Conservation (phyloP, 345 rosid species). For the Syzygium aqueum region DNA sequence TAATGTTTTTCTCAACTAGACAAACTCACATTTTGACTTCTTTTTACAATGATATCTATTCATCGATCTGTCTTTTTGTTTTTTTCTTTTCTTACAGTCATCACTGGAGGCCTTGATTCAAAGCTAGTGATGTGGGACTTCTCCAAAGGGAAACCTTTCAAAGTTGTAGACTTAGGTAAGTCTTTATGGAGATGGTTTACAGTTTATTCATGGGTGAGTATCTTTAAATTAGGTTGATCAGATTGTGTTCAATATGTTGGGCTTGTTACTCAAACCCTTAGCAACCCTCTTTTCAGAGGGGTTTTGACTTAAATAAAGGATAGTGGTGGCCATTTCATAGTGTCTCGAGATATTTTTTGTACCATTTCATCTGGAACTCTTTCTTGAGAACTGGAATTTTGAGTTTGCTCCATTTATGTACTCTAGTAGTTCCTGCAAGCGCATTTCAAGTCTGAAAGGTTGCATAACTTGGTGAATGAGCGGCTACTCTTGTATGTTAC, state of each 20-base stretch:
- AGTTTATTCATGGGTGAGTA: background rate
- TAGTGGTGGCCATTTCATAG: background rate
- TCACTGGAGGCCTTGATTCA: constrained; percentile 88
- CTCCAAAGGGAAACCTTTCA: constrained; percentile 64
- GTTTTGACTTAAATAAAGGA: background rate
- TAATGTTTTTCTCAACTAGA: background rate
- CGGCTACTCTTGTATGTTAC: background rate
- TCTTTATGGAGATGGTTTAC: background rate
- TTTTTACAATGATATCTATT: background rate
- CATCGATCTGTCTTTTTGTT: background rate
- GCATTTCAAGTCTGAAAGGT: background rate
- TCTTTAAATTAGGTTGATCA: background rate
- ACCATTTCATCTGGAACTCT: background rate
- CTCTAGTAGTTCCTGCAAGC: background rate
- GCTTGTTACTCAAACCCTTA: background rate
- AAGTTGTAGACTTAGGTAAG: constrained; percentile 69
- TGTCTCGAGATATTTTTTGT: background rate
- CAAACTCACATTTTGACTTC: background rate
- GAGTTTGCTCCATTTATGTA: background rate
- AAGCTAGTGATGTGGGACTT: constrained; percentile 93
- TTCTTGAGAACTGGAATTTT: background rate
- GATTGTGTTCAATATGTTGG: background rate
- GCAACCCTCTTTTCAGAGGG: background rate
- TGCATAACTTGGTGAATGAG: background rate
- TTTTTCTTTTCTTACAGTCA: constrained; percentile 24